These are phyloP conservation scores for Cocos nucifera DNA, from an alignment of 176 grass and related monocot species.

Conservation along the genomic window DNA sequence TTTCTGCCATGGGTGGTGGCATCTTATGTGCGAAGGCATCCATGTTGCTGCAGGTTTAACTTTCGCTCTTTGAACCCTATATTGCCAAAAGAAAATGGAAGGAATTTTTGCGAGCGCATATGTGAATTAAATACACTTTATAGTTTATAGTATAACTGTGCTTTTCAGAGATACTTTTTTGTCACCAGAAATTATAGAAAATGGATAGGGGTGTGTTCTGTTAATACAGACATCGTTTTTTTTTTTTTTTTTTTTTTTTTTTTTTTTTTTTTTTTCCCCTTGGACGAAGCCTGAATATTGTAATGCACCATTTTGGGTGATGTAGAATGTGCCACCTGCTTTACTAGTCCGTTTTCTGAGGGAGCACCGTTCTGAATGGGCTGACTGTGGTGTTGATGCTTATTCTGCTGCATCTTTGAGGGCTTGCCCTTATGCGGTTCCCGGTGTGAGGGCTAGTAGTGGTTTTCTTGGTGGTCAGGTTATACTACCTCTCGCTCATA, in stretches of 20 bases:
- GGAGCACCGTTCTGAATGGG: conserved; percentile 92
- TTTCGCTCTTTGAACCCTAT: too few species aligned
- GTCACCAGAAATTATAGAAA: too few species aligned
- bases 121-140: too few species aligned
- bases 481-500: conserved; percentile 90
- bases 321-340: conserved; percentile 88
- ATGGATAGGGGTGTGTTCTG: too few species aligned
- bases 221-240: neutral
- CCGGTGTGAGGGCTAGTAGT: conserved; percentile 40
- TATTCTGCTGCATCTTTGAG: conserved; percentile 76
- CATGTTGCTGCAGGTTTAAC: conserved; percentile 7
- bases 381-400: conserved; percentile 80
- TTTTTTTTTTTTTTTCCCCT: neutral
- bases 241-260: neutral
- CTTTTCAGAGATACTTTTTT: too few species aligned
- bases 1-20: conserved; percentile 7
- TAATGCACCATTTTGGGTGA: conserved; percentile 1
- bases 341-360: conserved; percentile 79
- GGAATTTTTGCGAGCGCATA: too few species aligned
- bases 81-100: too few species aligned
- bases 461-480: conserved; percentile 78
- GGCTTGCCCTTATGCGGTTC: conserved; percentile 65
- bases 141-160: too few species aligned
- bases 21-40: conserved; percentile 11
- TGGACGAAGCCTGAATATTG: neutral